phyloP scores from a whole-genome alignment of 805 yeast genomes.

The Diddensiella caesifluorescens region DNA sequence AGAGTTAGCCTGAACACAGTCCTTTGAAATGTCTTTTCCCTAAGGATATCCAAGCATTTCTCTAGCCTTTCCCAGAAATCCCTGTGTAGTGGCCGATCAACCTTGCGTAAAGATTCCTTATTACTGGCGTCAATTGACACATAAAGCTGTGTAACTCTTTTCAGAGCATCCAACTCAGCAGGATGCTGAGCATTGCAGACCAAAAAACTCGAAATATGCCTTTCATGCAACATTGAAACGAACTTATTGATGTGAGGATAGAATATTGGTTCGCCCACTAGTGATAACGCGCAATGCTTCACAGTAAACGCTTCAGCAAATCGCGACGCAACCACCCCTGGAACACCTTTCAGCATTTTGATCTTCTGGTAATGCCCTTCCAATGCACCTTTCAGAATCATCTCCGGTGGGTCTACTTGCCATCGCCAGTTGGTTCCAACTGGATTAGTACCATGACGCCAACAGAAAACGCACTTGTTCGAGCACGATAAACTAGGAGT shows the following conservation, averaged over 20 bases:
- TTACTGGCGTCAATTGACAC: slow-evolving; percentile 95
- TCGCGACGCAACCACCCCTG: slow-evolving; percentile 85
- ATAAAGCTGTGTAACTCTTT: slow-evolving; percentile 82
- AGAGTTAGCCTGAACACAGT: slow-evolving; percentile 87
- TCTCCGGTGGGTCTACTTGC: slow-evolving; percentile 89
- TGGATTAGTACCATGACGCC: slow-evolving; percentile 97
- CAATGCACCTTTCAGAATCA: slow-evolving; percentile 75
- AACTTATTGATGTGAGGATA: slow-evolving; percentile 88
- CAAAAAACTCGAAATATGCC: slow-evolving; percentile 76
- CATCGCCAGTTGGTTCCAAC: slow-evolving; percentile 96
- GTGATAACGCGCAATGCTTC: slow-evolving; percentile 83
- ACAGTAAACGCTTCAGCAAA: slow-evolving; percentile 88
- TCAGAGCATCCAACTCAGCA: slow-evolving; percentile 60
- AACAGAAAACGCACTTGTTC: slow-evolving; percentile 91
- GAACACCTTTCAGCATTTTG: slow-evolving; percentile 92
- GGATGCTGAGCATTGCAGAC: slow-evolving; percentile 98
- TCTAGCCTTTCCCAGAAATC: slow-evolving; percentile 91
- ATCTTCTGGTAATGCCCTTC: slow-evolving; percentile 87
- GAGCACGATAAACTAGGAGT: slow-evolving; percentile 93
- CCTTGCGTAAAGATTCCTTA: slow-evolving; percentile 68
- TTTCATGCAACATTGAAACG: slow-evolving; percentile 70
- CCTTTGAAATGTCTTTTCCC: slow-evolving; percentile 73
- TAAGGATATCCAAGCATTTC: slow-evolving; percentile 73
- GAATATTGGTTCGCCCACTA: slow-evolving; percentile 93
- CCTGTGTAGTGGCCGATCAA: slow-evolving; percentile 82